A percentile compares a stretch with the other conserved stretches of the same genome.
phyloP scores from a whole-genome alignment of 2,329 filamentous ascomycete species.

The Sclerotinia sclerotiorum region DNA sequence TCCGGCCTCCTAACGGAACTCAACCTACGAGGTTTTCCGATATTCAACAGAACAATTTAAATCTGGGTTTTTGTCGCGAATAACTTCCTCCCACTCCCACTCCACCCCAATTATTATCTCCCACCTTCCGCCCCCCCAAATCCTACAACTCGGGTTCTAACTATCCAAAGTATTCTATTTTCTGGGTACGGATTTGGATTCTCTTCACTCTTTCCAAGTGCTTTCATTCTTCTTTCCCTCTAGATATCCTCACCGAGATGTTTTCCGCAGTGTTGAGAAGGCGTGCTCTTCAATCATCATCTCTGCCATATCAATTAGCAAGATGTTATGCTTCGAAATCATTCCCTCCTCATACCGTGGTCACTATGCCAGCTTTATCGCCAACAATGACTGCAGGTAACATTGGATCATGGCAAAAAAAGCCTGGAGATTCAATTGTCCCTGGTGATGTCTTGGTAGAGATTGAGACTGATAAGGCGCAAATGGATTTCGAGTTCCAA shows the following conservation, averaged over 20 bases:
- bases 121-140: slow-evolving; percentile 8
- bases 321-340: slow-evolving; percentile 64
- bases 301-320: slow-evolving; percentile 55
- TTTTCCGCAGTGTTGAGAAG: slow-evolving; percentile 63
- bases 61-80: slow-evolving; percentile 25
- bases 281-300: slow-evolving; percentile 55
- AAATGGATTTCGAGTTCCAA: slow-evolving; percentile 99
- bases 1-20: slow-evolving; percentile 17
- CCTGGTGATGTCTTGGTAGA: slow-evolving; percentile 96
- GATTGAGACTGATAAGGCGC: slow-evolving; percentile 99
- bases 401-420: slow-evolving; percentile 98
- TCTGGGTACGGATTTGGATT: slow-evolving; percentile 30
- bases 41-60: slow-evolving; percentile 31
- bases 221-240: slow-evolving; percentile 27
- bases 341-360: slow-evolving; percentile 89
- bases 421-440: slow-evolving; percentile 79
- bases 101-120: slow-evolving; percentile 3
- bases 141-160: slow-evolving; percentile 29
- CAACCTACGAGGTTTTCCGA: slow-evolving; percentile 29
- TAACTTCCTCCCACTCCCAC: slow-evolving; percentile 24
- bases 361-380: slow-evolving; percentile 97
- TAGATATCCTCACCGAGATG: slow-evolving; percentile 47
- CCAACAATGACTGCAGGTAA: slow-evolving; percentile 97
- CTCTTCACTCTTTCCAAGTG: slow-evolving; percentile 26
- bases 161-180: slow-evolving; percentile 33